These are phyloP conservation scores for Exophiala sp. DNA, from an alignment of 2,329 filamentous ascomycete genomes.

Conservation along the genomic window DNA sequence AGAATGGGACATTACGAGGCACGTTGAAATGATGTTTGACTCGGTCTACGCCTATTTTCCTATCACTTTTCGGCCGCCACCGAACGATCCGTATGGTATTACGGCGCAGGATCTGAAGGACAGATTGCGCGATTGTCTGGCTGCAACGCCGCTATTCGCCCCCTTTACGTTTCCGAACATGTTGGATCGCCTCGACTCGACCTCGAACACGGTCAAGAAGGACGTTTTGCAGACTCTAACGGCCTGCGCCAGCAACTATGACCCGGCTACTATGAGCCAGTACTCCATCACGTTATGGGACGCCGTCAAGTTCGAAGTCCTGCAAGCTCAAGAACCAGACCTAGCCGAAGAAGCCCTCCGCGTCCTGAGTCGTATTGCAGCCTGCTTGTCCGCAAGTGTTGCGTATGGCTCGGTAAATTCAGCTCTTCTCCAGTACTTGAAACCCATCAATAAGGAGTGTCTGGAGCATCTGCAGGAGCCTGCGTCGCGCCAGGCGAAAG, in stretches of 20 bases:
- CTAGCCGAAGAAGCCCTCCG: slow-evolving; percentile 55
- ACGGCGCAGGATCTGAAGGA: slow-evolving; percentile 63
- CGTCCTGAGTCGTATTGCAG: slow-evolving; percentile 51
- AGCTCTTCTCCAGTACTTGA: slow-evolving; percentile 50
- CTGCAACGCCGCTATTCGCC: slow-evolving; percentile 58
- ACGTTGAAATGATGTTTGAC: slow-evolving; percentile 59
- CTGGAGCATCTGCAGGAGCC: slow-evolving; percentile 63
- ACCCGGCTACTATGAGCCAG: slow-evolving; percentile 52
- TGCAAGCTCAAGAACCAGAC: slow-evolving; percentile 62
- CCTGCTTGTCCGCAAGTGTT: slow-evolving; percentile 48
- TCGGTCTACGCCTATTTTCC: slow-evolving; percentile 67
- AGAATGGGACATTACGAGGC: slow-evolving; percentile 58
- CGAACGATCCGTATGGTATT: slow-evolving; percentile 63
- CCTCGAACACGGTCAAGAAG: slow-evolving; percentile 62
- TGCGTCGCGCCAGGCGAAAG: slow-evolving; percentile 62
- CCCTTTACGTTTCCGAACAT: slow-evolving; percentile 61
- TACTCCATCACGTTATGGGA: slow-evolving; percentile 64
- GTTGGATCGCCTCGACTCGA: slow-evolving; percentile 64
- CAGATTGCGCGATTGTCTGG: slow-evolving; percentile 58
- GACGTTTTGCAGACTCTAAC: slow-evolving; percentile 60
- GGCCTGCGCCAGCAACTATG: slow-evolving; percentile 56
- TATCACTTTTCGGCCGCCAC: slow-evolving; percentile 63
- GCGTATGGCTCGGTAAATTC: slow-evolving; percentile 35
- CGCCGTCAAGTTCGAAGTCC: slow-evolving; percentile 61
- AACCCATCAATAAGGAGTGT: slow-evolving; percentile 60